A percentile compares a stretch with the other conserved stretches of the same genome.
Conservation (phyloP, 2,329 filamentous ascomycete genomes). For the Pseudofabraea citricarpa region DNA sequence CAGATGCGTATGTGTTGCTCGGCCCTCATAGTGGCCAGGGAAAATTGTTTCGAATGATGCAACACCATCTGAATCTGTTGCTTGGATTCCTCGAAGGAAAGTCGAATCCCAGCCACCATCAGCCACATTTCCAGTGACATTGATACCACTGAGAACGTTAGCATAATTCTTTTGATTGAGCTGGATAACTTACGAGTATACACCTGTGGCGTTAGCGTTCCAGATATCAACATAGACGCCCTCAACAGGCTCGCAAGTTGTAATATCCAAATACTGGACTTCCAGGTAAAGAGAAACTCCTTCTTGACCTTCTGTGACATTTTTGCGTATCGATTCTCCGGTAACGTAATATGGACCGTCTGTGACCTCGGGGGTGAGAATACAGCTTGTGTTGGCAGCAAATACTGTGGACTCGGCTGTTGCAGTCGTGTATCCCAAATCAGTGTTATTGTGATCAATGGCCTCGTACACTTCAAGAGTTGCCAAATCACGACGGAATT, state of each 20-base stretch:
- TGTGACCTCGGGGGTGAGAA: conserved; percentile 46
- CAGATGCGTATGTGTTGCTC: conserved; percentile 43
- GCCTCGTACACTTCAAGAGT: conserved; percentile 16
- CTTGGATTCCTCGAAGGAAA: conserved; percentile 30
- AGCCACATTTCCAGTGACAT: neutral
- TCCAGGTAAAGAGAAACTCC: conserved; percentile 33
- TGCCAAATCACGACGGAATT: conserved; percentile 17
- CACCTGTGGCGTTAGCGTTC: conserved; percentile 35
- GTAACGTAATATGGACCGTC: conserved; percentile 48
- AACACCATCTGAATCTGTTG: conserved; percentile 34
- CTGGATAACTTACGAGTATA: conserved; percentile 24
- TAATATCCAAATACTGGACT: conserved; percentile 34
- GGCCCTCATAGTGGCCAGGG: conserved; percentile 37
- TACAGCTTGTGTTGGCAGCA: conserved; percentile 30
- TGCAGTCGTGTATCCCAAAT: conserved; percentile 24
- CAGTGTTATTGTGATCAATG: conserved; percentile 15
- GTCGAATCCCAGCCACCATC: neutral
- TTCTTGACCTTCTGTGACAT: conserved; percentile 30
- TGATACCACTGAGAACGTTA: too few species aligned
- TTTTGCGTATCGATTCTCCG: conserved; percentile 32
- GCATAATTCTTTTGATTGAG: neutral
- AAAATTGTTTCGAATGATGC: conserved; percentile 35
- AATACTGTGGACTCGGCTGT: conserved; percentile 27
- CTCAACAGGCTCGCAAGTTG: conserved; percentile 33
- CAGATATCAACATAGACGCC: conserved; percentile 34